Evolutionary conservation across 2,329 filamentous ascomycete species (phyloP), one percentile per base, ranked within the genome.

Genomic region (Epichloe aotearoae): DNA sequence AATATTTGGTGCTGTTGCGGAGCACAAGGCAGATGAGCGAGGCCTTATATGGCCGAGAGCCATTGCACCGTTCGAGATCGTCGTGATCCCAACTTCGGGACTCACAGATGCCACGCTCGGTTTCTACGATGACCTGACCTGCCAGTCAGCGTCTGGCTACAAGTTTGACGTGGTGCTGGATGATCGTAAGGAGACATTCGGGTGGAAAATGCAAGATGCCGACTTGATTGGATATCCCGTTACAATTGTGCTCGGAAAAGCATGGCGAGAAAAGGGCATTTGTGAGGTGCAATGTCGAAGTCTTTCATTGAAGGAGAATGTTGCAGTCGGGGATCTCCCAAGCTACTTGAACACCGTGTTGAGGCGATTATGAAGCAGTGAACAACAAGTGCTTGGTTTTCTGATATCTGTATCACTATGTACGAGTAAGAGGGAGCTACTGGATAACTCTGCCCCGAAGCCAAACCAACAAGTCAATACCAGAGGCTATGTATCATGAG

Each of bases 191-290:
- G 76, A 80, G 57, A 71, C 76, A 1, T 73, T 96, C 54, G 78
- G 80, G 3, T 95, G 88, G 87, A 97, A 95, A 65, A 72, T 97
- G 62, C 82, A 80, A 38, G 93, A 98, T 68, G 93, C 91, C 1
- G 90, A 97, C 65, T 64, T 93, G 52, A 80, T 91, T 50, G 93
- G 93, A 3, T 95, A 94, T 64, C 91, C 91, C 0, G 73, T 97
- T 12, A 74, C 91, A 8, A 73, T 96, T 12, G 75, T 96, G 2
- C 66, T 97, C 34, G 91, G 91, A 0, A 83, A 78, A 55, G 72
- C 71, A 3, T 95, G 86, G 83, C 70, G 61, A 43, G 68, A 75
- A 38, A 68, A 73, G 2, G 69, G 71, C 43, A 65, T 70, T n/a
- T 77, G 85, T 38, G 89, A 95, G 64, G 78, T 95, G 33, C 88